Percentiles rank a stretch among this genome's conserved stretches.
These are phyloP conservation scores for Cystobasidium slooffiae DNA, from an alignment of 1,284 basidiomycete species.

Conservation along the genomic window DNA sequence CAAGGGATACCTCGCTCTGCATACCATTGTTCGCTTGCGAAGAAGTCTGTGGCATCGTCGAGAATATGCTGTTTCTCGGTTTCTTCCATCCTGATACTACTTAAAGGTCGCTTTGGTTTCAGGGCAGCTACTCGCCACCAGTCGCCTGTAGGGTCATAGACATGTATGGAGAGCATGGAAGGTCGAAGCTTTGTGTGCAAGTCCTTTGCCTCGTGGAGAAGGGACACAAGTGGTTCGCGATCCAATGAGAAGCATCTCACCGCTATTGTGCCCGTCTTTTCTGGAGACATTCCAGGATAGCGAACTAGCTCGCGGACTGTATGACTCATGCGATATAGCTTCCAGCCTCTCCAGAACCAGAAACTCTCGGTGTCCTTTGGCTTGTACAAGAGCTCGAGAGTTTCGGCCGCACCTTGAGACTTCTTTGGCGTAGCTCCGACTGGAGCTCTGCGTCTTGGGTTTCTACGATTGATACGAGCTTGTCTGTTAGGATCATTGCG, in stretches of 20 bases:
- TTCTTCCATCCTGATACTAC: conserved; percentile 6
- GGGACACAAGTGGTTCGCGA: neutral
- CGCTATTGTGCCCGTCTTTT: neutral
- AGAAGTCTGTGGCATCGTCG: conserved; percentile 69
- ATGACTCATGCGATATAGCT: too few species aligned
- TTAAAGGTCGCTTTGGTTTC: neutral
- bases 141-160: neutral
- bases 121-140: neutral
- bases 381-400: too few species aligned
- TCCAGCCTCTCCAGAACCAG: too few species aligned
- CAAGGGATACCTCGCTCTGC: conserved; percentile 74
- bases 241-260: neutral
- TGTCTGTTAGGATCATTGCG: neutral
- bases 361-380: too few species aligned
- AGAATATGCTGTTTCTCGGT: conserved; percentile 58
- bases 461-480: neutral
- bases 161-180: conserved; percentile 3
- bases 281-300: too few species aligned
- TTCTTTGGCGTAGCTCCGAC: neutral
- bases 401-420: neutral
- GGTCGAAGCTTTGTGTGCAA: neutral
- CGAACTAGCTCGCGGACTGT: too few species aligned
- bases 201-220: neutral
- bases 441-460: neutral
- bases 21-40: conserved; percentile 70